Base-by-base conservation (phyloP, 2,329 filamentous ascomycete genomes). In the Aspergillus novofumigatus region DNA sequence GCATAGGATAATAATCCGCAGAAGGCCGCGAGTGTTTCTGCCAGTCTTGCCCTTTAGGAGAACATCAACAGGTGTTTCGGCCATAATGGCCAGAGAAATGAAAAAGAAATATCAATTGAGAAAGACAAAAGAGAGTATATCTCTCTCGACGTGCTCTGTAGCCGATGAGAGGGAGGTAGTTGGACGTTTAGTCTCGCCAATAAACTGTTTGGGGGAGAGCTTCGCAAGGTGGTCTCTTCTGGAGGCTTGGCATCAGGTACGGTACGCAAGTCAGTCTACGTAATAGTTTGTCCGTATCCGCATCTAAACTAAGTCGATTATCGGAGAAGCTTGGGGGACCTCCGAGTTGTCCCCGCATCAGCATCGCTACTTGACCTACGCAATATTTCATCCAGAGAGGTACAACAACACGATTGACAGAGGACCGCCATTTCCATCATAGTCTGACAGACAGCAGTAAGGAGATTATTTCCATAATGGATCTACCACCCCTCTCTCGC, bases 1-100 rank as follows among this genome's bases (percentile, higher is more conserved):
- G 71, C 82, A 83, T 68, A 99, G 86, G 78, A 99, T 99, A 71
- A 95, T 83, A 67, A 97, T 86, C 72, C 92, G 87, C 64, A 99
- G 81, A 69, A 97, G 78, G 64, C 91, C 89, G 75, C 92, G 87
- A 62, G 91, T 90, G 76, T 87, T 97, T 76, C 87, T 84, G 70
- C 87, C 87, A 67, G 88, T 90, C 73, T 86, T 88, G 74, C 90
- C 89, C 80, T 90, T 86, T 72, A 91, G 83, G 73, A 94, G 82
- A 69, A 80, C 75, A 65, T 81, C 80, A 71, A 84, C 65, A 63
- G 75, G 69, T 69, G 73, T 68, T 57, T 70, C 66, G 70, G 76
- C 77, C 77, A 79, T 79, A 63, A 72, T 72, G 75, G 75, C 75
- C 75, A 67, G 62, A 53, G 42, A 54, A 49, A 55, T 54, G 62